phyloP scores from a whole-genome alignment of 2,329 filamentous ascomycete species.

The Stagonosporopsis chrysanthemi region DNA sequence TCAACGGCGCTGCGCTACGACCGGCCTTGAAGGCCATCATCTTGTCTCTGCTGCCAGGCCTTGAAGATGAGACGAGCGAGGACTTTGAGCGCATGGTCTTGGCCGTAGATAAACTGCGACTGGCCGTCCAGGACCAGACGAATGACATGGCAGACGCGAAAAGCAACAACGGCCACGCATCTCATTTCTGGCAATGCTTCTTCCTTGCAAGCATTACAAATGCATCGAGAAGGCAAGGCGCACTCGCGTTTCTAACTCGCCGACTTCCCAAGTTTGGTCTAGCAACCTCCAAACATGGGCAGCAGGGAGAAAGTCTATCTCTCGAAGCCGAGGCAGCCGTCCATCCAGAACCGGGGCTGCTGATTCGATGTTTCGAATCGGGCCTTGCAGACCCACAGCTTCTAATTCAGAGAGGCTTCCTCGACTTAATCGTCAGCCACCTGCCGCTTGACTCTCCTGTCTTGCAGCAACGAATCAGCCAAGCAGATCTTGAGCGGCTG shows the following conservation, averaged over 20 bases:
- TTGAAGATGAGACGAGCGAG: conserved; percentile 96
- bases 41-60: conserved; percentile 83
- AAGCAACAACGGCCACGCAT: conserved; percentile 63
- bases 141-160: conserved; percentile 54
- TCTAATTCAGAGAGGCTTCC: conserved; percentile 90
- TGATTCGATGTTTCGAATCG: conserved; percentile 90
- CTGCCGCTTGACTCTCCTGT: conserved; percentile 84
- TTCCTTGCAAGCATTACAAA: conserved; percentile 94
- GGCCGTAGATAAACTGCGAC: conserved; percentile 79
- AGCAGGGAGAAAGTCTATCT: conserved; percentile 49
- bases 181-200: conserved; percentile 98
- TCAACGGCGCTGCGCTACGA: conserved; percentile 75
- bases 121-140: conserved; percentile 64
- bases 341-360: conserved; percentile 86
- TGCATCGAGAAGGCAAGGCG: conserved; percentile 81
- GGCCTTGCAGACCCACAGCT: conserved; percentile 87
- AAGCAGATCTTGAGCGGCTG: conserved; percentile 80
- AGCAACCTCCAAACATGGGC: conserved; percentile 20
- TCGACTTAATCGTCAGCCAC: conserved; percentile 90
- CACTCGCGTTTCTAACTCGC: conserved; percentile 83
- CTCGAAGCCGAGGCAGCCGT: conserved; percentile 71
- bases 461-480: conserved; percentile 75
- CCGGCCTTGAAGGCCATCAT: conserved; percentile 91
- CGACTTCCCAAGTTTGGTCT: conserved; percentile 75
- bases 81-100: conserved; percentile 90